Evolutionary conservation across 164 flowering plant species (phyloP).

Genomic region (Malania oleifera): DNA sequence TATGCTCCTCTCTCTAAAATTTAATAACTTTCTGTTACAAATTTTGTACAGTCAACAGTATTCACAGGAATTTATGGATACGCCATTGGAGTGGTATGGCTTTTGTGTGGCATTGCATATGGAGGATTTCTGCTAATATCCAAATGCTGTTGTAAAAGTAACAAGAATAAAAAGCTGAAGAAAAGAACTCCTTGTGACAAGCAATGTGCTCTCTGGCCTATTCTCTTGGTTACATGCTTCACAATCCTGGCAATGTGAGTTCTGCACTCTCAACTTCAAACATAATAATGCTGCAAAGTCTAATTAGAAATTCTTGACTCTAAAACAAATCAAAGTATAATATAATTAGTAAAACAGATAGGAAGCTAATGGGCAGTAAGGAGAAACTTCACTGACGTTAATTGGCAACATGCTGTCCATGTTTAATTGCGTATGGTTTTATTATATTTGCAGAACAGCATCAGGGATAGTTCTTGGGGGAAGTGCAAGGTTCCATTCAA

Average conservation of each 20-base stretch:
- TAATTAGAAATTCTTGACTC: too few species aligned
- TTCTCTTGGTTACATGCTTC: constrained; percentile 38
- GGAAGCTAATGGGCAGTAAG: too few species aligned
- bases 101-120: constrained; percentile 52
- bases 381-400: too few species aligned
- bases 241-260: constrained; percentile 72
- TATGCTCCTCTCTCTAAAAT: too few species aligned
- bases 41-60: constrained; percentile 53
- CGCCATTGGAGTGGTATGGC: constrained; percentile 58
- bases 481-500: constrained; percentile 53
- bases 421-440: not conserved
- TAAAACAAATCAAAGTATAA: too few species aligned
- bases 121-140: constrained; percentile 36
- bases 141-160: constrained; percentile 15
- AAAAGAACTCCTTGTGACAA: constrained; percentile 28
- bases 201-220: constrained; percentile 40
- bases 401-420: too few species aligned
- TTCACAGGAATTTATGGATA: constrained; percentile 74
- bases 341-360: too few species aligned
- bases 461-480: constrained; percentile 73
- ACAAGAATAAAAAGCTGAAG: constrained; percentile 21
- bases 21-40: not conserved
- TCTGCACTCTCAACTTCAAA: not conserved
- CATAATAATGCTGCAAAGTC: too few species aligned
- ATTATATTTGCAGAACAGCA: constrained; percentile 46